phyloP scores from a whole-genome alignment of 305 asterid species.

The Fraxinus dipetala region DNA sequence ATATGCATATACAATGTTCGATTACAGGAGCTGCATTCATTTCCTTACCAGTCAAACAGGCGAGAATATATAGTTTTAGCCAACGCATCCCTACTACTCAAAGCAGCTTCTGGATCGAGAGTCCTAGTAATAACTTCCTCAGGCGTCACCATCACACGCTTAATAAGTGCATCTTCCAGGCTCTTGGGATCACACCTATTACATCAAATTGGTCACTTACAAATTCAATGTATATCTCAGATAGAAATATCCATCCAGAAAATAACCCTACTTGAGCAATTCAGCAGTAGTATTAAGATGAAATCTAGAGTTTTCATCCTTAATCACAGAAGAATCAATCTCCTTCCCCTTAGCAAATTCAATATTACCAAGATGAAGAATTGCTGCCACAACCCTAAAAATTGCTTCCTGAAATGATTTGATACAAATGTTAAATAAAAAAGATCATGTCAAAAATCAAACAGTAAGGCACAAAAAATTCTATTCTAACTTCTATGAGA shows the following conservation, averaged over 20 bases:
- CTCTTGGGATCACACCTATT: constrained; percentile 94
- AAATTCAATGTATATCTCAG: not conserved
- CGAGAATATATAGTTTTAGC: constrained; percentile 93
- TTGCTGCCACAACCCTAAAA: constrained; percentile 91
- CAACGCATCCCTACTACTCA: constrained; percentile 98
- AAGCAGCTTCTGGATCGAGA: constrained; percentile 93
- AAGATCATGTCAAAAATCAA: constrained; percentile 11
- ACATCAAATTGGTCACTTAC: constrained; percentile 28
- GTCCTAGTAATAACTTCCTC: constrained; percentile 97
- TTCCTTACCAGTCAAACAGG: constrained; percentile 82
- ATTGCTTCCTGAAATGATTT: constrained; percentile 70
- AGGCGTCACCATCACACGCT: constrained; percentile 99
- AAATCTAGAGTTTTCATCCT: constrained; percentile 86
- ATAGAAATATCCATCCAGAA: constrained; percentile 13
- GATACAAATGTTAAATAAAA: constrained; percentile 9
- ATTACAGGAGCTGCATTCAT: not conserved
- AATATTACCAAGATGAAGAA: constrained; percentile 95
- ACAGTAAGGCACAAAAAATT: constrained; percentile 8
- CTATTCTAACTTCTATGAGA: constrained; percentile 13
- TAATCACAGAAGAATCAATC: constrained; percentile 89
- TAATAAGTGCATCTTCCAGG: constrained; percentile 93
- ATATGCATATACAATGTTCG: not conserved
- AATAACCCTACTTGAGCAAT: constrained; percentile 68
- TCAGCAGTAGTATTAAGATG: constrained; percentile 87
- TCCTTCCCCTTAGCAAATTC: constrained; percentile 95